Conservation (phyloP, 2,329 filamentous ascomycete species). For the Ascochyta viciae-villosae region DNA sequence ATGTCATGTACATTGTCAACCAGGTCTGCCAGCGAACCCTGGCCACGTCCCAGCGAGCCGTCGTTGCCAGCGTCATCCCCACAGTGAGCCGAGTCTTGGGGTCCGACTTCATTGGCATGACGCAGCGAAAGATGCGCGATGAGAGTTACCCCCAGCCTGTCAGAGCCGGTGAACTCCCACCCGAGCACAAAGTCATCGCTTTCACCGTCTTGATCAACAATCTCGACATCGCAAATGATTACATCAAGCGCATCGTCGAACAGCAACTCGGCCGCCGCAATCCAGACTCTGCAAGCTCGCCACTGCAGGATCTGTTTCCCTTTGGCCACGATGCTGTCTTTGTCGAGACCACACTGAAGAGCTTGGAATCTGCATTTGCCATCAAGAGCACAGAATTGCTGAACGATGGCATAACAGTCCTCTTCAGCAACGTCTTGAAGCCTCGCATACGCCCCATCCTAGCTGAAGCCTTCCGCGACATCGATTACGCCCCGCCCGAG, state of each 20-base stretch:
- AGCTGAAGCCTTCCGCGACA: slow-evolving; percentile 87
- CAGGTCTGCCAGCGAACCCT: slow-evolving; percentile 86
- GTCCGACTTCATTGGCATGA: slow-evolving; percentile 93
- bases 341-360: slow-evolving; percentile 71
- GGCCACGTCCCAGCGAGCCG: slow-evolving; percentile 80
- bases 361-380: slow-evolving; percentile 75
- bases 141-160: slow-evolving; percentile 86
- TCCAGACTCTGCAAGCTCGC: slow-evolving; percentile 39
- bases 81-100: slow-evolving; percentile 81
- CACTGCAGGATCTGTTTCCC: slow-evolving; percentile 72
- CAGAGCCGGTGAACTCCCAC: slow-evolving; percentile 80
- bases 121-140: slow-evolving; percentile 96
- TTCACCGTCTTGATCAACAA: slow-evolving; percentile 97
- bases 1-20: slow-evolving; percentile 99
- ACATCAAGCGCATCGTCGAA: slow-evolving; percentile 83
- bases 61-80: slow-evolving; percentile 79
- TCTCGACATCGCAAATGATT: slow-evolving; percentile 89
- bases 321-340: slow-evolving; percentile 77
- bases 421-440: slow-evolving; percentile 88
- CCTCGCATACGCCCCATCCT: slow-evolving; percentile 83
- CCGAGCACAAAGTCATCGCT: slow-evolving; percentile 84
- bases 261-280: slow-evolving; percentile 61
- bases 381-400: slow-evolving; percentile 82
- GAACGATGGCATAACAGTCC: slow-evolving; percentile 81
- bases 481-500: slow-evolving; percentile 78